A percentile compares a stretch with the other conserved stretches of the same genome.
phyloP scores from a whole-genome alignment of 768 basidiomycete genomes.

The Punctularia strigosozonata region DNA sequence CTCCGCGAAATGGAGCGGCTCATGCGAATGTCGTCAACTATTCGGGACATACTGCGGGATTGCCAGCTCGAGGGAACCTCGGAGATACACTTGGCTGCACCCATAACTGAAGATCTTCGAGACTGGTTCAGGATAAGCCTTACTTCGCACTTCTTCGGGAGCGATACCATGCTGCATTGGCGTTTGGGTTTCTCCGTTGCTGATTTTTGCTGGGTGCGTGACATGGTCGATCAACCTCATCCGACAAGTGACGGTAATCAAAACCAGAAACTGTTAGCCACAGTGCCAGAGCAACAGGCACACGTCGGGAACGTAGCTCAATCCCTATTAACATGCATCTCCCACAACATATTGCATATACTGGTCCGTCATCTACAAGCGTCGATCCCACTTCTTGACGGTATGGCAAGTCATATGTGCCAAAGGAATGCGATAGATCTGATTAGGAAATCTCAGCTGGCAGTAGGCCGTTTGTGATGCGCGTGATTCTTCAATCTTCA shows the following conservation, averaged over 20 bases:
- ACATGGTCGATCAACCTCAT: constrained; percentile 15
- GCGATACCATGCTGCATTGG: constrained; percentile 36
- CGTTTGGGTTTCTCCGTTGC: constrained; percentile 43
- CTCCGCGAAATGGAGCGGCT: constrained; percentile 26
- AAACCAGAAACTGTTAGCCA: constrained; percentile 36
- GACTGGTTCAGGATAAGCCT: constrained; percentile 39
- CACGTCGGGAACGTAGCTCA: constrained; percentile 43
- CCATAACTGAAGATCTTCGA: constrained; percentile 25
- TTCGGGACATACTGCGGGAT: constrained; percentile 34
- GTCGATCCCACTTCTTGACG: constrained; percentile 27
- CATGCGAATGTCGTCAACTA: constrained; percentile 23
- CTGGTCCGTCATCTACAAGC: constrained; percentile 46
- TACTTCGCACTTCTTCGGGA: constrained; percentile 49
- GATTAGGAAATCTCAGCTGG: constrained; percentile 44
- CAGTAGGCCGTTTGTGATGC: constrained; percentile 54
- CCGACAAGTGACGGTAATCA: neutral
- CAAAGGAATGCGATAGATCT: constrained; percentile 1
- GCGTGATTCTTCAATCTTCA: constrained; percentile 47
- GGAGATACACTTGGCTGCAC: constrained; percentile 17
- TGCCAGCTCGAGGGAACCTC: constrained; percentile 22
- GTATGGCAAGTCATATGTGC: constrained; percentile 22
- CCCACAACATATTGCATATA: constrained; percentile 39
- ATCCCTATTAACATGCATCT: constrained; percentile 36
- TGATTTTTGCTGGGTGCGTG: constrained; percentile 30
- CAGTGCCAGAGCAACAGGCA: constrained; percentile 25